A percentile compares a stretch with the other conserved stretches of the same genome.
phyloP scores from a whole-genome alignment of 768 basidiomycete species.

The Boletus sp. region DNA sequence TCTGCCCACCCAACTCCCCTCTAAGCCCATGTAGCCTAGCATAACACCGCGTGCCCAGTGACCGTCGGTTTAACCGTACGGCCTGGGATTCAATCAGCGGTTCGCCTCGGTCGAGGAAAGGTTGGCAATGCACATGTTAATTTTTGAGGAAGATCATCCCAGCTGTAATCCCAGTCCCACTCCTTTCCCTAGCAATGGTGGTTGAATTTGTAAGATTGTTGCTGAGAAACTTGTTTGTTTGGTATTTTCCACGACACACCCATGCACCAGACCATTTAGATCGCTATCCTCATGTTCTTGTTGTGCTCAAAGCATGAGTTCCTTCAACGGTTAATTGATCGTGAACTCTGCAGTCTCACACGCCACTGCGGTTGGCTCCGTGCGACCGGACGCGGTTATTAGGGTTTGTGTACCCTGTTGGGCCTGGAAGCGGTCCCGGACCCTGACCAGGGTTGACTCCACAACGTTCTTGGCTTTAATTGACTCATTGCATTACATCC shows the following conservation, averaged over 20 bases:
- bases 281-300: background rate
- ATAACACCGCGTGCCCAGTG: background rate
- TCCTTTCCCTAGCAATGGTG: background rate
- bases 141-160: background rate
- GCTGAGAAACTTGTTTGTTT: background rate
- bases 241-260: background rate
- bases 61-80: background rate
- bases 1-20: constrained; percentile 85
- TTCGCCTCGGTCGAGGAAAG: background rate
- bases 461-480: background rate
- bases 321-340: too few species aligned
- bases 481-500: background rate
- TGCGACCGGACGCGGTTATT: background rate
- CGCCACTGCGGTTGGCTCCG: background rate
- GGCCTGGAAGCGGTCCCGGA: background rate
- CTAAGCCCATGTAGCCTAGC: constrained; percentile 71
- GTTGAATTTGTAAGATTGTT: background rate
- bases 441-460: background rate
- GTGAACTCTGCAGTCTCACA: background rate
- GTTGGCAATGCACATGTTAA: background rate
- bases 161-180: background rate
- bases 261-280: background rate
- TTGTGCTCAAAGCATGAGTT: background rate
- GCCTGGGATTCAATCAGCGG: background rate
- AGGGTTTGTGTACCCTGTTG: background rate